Evolutionary conservation across 2,329 filamentous ascomycete species (phyloP).

Genomic region (Fusarium penzigii): DNA sequence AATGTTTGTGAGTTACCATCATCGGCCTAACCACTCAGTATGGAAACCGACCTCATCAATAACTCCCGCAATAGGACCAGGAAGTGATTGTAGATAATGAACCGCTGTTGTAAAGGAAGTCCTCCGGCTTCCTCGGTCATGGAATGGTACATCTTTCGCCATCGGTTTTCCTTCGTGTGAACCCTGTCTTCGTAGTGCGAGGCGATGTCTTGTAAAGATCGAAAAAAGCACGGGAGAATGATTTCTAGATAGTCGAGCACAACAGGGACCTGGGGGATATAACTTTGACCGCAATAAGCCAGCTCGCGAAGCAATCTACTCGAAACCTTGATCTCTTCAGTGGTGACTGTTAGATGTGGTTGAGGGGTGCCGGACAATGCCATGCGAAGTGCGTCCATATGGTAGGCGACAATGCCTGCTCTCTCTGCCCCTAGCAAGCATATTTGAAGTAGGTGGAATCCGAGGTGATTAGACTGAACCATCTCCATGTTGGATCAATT

Average conservation of each 20-base stretch:
- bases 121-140: conserved; percentile 55
- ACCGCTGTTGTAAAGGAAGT: conserved; percentile 52
- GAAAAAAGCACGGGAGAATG: conserved; percentile 56
- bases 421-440: conserved; percentile 57
- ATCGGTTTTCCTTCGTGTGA: conserved; percentile 49
- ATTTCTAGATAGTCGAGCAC: conserved; percentile 58
- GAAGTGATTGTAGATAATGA: conserved; percentile 58
- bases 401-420: conserved; percentile 48
- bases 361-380: conserved; percentile 46
- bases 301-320: conserved; percentile 53
- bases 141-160: conserved; percentile 59
- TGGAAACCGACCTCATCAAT: conserved; percentile 47
- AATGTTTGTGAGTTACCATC: conserved; percentile 15
- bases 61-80: conserved; percentile 51
- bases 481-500: conserved; percentile 30
- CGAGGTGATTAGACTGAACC: conserved; percentile 30
- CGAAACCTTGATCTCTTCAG: conserved; percentile 48
- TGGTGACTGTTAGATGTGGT: conserved; percentile 48
- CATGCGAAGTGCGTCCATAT: conserved; percentile 51
- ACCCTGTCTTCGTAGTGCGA: conserved; percentile 52
- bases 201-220: conserved; percentile 55
- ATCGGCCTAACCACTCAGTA: background rate
- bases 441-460: conserved; percentile 47
- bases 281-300: conserved; percentile 54
- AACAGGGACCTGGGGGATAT: conserved; percentile 50